A percentile compares a stretch with the other conserved stretches of the same genome.
These are phyloP conservation scores for Fonsecaea pedrosoi DNA, from an alignment of 2,329 filamentous ascomycete species.

Conservation along the genomic window DNA sequence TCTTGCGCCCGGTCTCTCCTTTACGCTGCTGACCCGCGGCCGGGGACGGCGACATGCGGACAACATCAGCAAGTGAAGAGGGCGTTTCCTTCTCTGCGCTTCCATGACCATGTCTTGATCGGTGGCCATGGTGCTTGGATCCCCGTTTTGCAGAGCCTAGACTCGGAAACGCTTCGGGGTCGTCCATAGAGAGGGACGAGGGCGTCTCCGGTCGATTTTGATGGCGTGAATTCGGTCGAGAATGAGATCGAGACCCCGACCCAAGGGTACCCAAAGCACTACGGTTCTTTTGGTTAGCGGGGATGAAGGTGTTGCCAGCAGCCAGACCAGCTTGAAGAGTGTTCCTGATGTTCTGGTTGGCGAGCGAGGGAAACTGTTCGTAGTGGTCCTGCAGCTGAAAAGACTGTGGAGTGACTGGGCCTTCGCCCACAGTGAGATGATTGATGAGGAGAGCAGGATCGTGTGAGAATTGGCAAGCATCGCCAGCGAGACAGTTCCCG, in stretches of 20 bases:
- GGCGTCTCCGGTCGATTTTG: conserved; percentile 64
- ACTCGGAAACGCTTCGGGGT: conserved; percentile 93
- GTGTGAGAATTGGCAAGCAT: conserved; percentile 95
- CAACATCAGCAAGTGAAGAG: conserved; percentile 87
- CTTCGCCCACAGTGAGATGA: conserved; percentile 69
- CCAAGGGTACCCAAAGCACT: conserved; percentile 28
- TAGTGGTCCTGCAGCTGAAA: conserved; percentile 80
- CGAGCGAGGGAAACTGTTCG: conserved; percentile 81
- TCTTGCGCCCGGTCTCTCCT: conserved; percentile 68
- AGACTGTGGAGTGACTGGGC: conserved; percentile 61
- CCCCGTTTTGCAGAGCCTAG: conserved; percentile 79
- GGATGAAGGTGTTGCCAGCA: conserved; percentile 42
- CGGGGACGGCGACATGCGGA: conserved; percentile 93
- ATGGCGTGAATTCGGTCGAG: conserved; percentile 83
- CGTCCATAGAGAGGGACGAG: conserved; percentile 78
- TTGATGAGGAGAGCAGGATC: conserved; percentile 86
- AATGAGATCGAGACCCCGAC: conserved; percentile 69
- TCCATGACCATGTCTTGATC: conserved; percentile 79
- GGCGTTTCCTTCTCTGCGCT: conserved; percentile 70
- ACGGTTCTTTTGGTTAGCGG: conserved; percentile 32
- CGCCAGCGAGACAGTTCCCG: conserved; percentile 91
- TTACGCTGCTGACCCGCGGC: conserved; percentile 59
- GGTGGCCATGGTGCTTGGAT: conserved; percentile 93
- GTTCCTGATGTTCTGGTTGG: conserved; percentile 41
- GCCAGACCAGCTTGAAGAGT: conserved; percentile 53